Evolutionary conservation across 768 basidiomycete species (phyloP).

Genomic region (Boletales sp.): DNA sequence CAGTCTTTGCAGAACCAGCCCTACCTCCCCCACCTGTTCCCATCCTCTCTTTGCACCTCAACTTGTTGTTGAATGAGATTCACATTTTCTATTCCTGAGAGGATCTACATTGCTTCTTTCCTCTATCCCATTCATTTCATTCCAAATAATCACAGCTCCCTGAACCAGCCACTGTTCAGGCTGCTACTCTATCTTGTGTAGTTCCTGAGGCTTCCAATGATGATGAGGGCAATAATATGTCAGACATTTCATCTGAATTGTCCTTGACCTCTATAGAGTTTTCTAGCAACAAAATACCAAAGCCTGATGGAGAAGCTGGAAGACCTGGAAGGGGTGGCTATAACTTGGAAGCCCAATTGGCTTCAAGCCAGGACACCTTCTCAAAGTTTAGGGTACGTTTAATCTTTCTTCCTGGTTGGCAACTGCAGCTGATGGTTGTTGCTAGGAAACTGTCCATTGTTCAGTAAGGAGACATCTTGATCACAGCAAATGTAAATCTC

Average conservation of each 20-base stretch:
- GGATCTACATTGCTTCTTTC: neutral
- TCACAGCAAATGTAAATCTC: neutral
- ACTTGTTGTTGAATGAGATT: neutral
- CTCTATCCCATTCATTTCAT: neutral
- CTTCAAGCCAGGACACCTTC: neutral
- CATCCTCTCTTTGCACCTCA: too few species aligned
- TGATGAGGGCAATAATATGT: neutral
- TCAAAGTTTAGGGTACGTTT: neutral
- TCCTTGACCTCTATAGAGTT: neutral
- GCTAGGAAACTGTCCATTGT: constrained; percentile 2
- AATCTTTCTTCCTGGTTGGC: neutral
- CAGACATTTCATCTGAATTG: neutral
- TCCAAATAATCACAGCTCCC: too few species aligned
- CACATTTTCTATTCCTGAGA: neutral
- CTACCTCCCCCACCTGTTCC: neutral
- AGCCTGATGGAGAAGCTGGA: constrained; percentile 1
- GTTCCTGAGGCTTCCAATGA: neutral
- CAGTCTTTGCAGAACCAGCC: neutral
- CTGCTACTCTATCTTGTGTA: too few species aligned
- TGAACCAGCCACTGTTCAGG: too few species aligned
- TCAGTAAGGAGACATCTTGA: constrained; percentile 5
- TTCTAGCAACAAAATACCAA: constrained; percentile 4
- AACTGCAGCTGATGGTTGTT: neutral
- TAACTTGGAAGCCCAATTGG: constrained; percentile 2
- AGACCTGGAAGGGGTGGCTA: constrained; percentile 7